A percentile compares a stretch with the other conserved stretches of the same genome.
Conservation (phyloP, 176 grass and related monocot genomes). For the Metroxylon sagu region DNA sequence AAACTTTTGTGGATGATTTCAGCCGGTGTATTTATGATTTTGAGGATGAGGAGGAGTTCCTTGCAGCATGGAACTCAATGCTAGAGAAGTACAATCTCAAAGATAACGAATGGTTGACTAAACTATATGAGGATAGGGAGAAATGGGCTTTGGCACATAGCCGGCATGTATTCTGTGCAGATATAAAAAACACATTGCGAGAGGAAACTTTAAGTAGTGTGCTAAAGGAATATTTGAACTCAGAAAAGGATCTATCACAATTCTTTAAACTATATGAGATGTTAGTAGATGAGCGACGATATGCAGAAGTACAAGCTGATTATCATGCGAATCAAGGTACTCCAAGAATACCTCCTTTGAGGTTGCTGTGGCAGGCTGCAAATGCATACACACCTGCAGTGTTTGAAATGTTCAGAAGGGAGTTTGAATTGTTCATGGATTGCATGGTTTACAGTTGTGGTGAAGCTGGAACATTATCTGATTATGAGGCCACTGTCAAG, state of each 20-base stretch:
- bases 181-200: conserved; percentile 50
- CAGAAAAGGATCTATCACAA: conserved; percentile 37
- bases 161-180: conserved; percentile 46
- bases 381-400: conserved; percentile 58
- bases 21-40: conserved; percentile 60
- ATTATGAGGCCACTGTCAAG: conserved; percentile 62
- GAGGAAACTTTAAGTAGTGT: conserved; percentile 38
- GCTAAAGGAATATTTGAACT: conserved; percentile 37
- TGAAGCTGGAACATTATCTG: conserved; percentile 54
- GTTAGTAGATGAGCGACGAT: conserved; percentile 45
- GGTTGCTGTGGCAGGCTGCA: conserved; percentile 76
- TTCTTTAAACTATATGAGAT: conserved; percentile 47
- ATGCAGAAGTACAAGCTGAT: conserved; percentile 71
- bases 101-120: conserved; percentile 48
- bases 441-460: conserved; percentile 63
- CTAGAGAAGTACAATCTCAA: conserved; percentile 65
- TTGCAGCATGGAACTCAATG: conserved; percentile 62
- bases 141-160: conserved; percentile 61
- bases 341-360: conserved; percentile 33
- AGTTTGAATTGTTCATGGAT: conserved; percentile 51
- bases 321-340: conserved; percentile 50
- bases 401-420: conserved; percentile 63
- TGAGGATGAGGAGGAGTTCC: conserved; percentile 68
- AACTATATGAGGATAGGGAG: conserved; percentile 63
- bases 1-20: conserved; percentile 56